Base-by-base conservation (phyloP, 2,329 filamentous ascomycete species). In the Trichoderma sp. region DNA sequence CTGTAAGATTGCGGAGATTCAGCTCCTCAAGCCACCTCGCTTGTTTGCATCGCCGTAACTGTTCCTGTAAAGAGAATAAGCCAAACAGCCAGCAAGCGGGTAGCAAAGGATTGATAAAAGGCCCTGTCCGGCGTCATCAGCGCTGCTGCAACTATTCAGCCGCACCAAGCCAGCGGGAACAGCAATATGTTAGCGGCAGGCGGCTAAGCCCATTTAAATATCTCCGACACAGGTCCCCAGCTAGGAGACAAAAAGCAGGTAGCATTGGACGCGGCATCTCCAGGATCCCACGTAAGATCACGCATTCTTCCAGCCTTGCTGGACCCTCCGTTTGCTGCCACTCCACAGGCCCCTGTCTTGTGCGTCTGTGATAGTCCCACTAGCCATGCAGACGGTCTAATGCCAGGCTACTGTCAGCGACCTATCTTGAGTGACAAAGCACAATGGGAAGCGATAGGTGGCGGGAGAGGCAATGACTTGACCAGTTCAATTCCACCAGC, bases 201-300 rank as follows among this genome's bases (percentile, higher is more conserved):
- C 39, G 39, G 58, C n/a, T 59, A 51, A 49, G 37, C 28, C 52
- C 54, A 21, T 59, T 28, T 14, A 16, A 49, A 37, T 49, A 66
- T 58, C 54, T 51, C 64, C 54, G 54, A 37, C 30, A 59, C 64
- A 49, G 34, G 39, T 66, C n/a, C 63, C 63, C 34, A 32, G 30
- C 26, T 32, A 34, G 63, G 21, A 32, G 52, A 13, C 39, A n/a
- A 66, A 66, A 54, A 18, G 65, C 60, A 54, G 30, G 65, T 68
- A 54, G 65, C 43, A 68, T 52, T 60, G 39, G 30, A 30, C 59
- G 43, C 65, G 46, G 55, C 26, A 60, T 68, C 65, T 43, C 49
- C 49, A 59, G 65, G 32, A 68, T 68, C 56, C 46, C 56, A 68
- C 30, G 24, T 60, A 60, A 68, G 55, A 68, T 60, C 65, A 68